Base-by-base conservation (phyloP, 768 basidiomycete genomes). In the Cystofilobasidium bisporidii region DNA sequence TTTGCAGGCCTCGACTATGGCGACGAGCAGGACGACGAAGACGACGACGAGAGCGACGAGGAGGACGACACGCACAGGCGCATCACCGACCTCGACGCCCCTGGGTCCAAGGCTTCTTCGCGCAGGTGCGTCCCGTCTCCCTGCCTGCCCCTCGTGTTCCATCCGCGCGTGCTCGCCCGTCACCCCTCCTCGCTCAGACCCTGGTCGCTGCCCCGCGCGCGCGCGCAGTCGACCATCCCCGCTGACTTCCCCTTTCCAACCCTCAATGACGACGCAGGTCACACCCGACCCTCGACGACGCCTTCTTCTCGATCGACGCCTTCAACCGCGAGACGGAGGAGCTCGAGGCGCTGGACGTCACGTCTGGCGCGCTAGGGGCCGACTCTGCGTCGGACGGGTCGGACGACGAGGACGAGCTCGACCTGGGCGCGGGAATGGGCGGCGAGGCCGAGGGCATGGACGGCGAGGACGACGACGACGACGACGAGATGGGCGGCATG, bases 321-420 rank as follows among this genome's bases (percentile, higher is more conserved):
- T 99, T 99, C 80, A 96, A 98, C 73, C 82, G 85, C 2, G 85
- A 91, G 75, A 86, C 87, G 2, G 88, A 89, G 75, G 83, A 83
- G 71, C 83, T 85, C 3, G 92, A 94, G 76, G 83, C 85, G 18
- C 81, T 77, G 67, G 80, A 79, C 20, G 81, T 83, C 14, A 85
- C 85, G 2, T 80, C 79, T 72, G 91, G 89, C 24, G 64, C 59
- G 40, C 68, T 69, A 30, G 68, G 68, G 17, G 53, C 53, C 28
- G 17, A 18, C 28, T 50, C 48, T 24, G 50, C 5, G 5, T 24
- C n/a, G 28, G 50, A 24, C 79, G 77, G 30, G 11, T 79, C 88
- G 28, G 81, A 82, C 47, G 77, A 72, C 76, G 78, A 81, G 41
- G 79, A 78, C 40, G 82, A 82, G 47, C 80, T 80, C 22, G 83